Evolutionary conservation across 257 asterid genomes (phyloP).

Genomic region (Petunia axillaris): DNA sequence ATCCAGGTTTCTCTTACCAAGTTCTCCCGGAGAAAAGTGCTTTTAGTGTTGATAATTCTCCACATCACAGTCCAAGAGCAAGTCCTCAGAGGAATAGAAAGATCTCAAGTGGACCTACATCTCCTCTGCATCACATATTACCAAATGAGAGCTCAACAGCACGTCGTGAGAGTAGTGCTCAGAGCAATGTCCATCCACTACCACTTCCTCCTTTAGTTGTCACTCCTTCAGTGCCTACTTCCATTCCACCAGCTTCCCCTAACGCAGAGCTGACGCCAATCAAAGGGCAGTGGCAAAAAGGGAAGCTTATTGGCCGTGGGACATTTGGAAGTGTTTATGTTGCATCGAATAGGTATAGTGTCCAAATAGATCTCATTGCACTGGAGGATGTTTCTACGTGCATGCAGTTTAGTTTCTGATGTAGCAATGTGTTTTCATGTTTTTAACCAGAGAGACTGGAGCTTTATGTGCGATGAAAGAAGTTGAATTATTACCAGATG

Average conservation of each 20-base stretch:
- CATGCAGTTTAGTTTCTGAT: slow-evolving; percentile 17
- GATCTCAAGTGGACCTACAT: slow-evolving; percentile 40
- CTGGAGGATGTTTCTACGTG: background rate
- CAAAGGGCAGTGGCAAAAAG: slow-evolving; percentile 80
- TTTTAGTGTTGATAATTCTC: slow-evolving; percentile 50
- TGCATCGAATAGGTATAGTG: slow-evolving; percentile 77
- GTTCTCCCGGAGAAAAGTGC: slow-evolving; percentile 41
- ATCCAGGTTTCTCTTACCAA: slow-evolving; percentile 40
- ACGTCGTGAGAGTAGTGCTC: slow-evolving; percentile 52
- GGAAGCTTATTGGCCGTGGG: slow-evolving; percentile 93
- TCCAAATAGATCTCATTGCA: slow-evolving; percentile 2
- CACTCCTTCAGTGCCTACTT: slow-evolving; percentile 42
- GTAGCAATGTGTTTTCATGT: background rate
- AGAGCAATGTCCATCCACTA: slow-evolving; percentile 65
- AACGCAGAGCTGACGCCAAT: slow-evolving; percentile 53
- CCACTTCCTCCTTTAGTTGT: slow-evolving; percentile 82
- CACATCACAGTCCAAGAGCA: slow-evolving; percentile 60
- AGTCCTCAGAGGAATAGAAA: slow-evolving; percentile 24
- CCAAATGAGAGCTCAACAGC: slow-evolving; percentile 28
- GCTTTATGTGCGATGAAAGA: slow-evolving; percentile 98
- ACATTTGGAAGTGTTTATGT: slow-evolving; percentile 89
- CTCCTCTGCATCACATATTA: slow-evolving; percentile 40
- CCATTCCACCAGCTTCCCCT: slow-evolving; percentile 42
- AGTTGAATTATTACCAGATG: slow-evolving; percentile 84
- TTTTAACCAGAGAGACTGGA: slow-evolving; percentile 74